These are phyloP conservation scores for Glutinoglossum americanum DNA, from an alignment of 495 filamentous ascomycete genomes.

Conservation along the genomic window DNA sequence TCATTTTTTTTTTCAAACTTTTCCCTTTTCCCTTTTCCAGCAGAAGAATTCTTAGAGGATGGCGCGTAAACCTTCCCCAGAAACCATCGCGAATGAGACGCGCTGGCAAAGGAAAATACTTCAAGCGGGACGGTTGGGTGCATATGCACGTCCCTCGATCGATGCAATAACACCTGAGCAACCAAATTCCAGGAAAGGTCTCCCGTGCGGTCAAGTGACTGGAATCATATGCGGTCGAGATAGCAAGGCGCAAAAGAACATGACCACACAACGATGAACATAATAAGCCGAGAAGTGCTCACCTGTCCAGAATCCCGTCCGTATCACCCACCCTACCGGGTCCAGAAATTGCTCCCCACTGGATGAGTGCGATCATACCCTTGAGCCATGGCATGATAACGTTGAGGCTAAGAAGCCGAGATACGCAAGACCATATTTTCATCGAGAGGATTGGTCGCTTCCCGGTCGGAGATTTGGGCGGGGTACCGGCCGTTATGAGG, in stretches of 20 bases:
- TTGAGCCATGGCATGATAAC: constrained; percentile 70
- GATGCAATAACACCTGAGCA: background rate
- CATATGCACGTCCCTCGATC: background rate
- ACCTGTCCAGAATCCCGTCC: constrained; percentile 74
- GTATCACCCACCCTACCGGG: constrained; percentile 52
- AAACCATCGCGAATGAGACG: background rate
- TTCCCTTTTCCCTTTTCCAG: background rate
- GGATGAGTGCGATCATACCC: constrained; percentile 46
- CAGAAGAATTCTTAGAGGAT: background rate
- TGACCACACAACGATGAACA: background rate
- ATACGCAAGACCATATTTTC: constrained; percentile 45
- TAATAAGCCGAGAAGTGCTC: constrained; percentile 26
- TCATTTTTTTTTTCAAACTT: background rate
- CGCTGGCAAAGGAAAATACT: background rate
- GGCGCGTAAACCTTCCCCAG: background rate
- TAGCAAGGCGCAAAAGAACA: constrained; percentile 3
- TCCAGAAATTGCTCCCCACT: constrained; percentile 46
- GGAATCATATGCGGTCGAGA: constrained; percentile 35
- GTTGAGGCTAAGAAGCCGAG: constrained; percentile 45
- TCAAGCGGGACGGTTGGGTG: background rate
- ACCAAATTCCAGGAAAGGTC: background rate
- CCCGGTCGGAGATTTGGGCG: constrained; percentile 10
- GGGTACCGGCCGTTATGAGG: constrained; percentile 1
- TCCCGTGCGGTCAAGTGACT: constrained; percentile 39
- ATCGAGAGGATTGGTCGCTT: constrained; percentile 56